Base-by-base conservation (phyloP, 2,329 filamentous ascomycete species). In the Zymoseptoria brevis region DNA sequence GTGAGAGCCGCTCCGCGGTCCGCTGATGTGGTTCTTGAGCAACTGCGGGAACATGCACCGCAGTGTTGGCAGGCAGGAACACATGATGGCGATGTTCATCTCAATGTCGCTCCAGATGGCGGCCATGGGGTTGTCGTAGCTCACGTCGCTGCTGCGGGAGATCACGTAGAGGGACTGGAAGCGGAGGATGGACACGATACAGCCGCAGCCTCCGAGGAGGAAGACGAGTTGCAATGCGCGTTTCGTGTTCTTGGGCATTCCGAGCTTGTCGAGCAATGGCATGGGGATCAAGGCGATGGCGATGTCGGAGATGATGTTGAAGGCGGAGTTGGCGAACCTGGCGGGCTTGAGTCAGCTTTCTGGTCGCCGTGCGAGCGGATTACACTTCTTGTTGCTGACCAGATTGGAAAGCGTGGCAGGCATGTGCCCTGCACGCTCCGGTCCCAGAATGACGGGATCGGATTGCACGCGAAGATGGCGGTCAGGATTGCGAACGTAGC, bases 361-460 rank as follows among this genome's bases (percentile, higher is more conserved):
- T 45, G 13, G 11, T 16, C 35, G 35, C 4, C 24, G 11, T 16
- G 4, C 16, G 35, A 1, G 11, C 9, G 35, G n/a, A 51, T 8
- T 13, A 19, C 11, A 19, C 19, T 51, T 8, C n/a, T 21, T 11
- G 5, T 53, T 53, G 13, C 63, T 51, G 60, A 77, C 77, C 77
- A 79, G 8, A 79, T 66, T 0, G 70, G 71, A 22, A 74, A 70
- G 29, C 72, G 70, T 50, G 69, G 69, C 50, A 80, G 53, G 62
- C 79, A 80, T 55, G 65, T 68, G 29, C 73, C 66, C 19, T 55
- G 55, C 7, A 69, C 62, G 16, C 53, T 59, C 7, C 65, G 64
- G 49, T 75, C 65, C 77, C 77, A 79, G 66, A 77, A 79, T 54
- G 68, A 74, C 8, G 71, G 62, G 8, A 77, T 68, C 0, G 77